Percentiles rank a stretch among this genome's conserved stretches.
Evolutionary conservation across 345 rosid genomes (phyloP).

Genomic region (Camelina hispida): DNA sequence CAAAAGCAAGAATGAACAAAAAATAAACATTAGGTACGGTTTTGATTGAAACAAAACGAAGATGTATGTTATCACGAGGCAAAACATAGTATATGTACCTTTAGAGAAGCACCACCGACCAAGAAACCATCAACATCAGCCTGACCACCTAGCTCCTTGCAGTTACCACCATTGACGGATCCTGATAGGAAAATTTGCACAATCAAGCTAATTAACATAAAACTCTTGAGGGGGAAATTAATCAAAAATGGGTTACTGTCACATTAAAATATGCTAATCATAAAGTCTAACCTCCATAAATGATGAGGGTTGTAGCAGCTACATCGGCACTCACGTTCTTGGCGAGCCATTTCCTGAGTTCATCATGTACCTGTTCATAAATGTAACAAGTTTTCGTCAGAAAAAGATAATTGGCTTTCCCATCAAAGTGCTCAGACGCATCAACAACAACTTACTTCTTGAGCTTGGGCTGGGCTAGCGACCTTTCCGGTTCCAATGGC

Average conservation of each 20-base stretch:
- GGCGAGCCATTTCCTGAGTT: slow-evolving; percentile 86
- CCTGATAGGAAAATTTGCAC: slow-evolving; percentile 48
- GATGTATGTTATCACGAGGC: not conserved
- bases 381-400: not conserved
- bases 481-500: slow-evolving; percentile 97
- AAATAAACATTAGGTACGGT: not conserved
- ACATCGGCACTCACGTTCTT: slow-evolving; percentile 66
- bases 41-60: not conserved
- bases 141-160: slow-evolving; percentile 77
- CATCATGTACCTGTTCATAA: slow-evolving; percentile 68
- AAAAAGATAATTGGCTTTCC: not conserved
- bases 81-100: slow-evolving; percentile 49
- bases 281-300: slow-evolving; percentile 76
- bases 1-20: not conserved
- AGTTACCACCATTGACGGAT: slow-evolving; percentile 80
- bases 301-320: slow-evolving; percentile 76
- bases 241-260: not conserved
- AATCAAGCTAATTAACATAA: slow-evolving; percentile 7
- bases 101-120: slow-evolving; percentile 91
- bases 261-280: not conserved
- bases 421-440: not conserved
- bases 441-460: slow-evolving; percentile 68
- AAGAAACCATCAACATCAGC: slow-evolving; percentile 88
- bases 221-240: not conserved
- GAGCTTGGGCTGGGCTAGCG: slow-evolving; percentile 89